Base-by-base conservation (phyloP, 768 basidiomycete species). In the Trametes maxima region DNA sequence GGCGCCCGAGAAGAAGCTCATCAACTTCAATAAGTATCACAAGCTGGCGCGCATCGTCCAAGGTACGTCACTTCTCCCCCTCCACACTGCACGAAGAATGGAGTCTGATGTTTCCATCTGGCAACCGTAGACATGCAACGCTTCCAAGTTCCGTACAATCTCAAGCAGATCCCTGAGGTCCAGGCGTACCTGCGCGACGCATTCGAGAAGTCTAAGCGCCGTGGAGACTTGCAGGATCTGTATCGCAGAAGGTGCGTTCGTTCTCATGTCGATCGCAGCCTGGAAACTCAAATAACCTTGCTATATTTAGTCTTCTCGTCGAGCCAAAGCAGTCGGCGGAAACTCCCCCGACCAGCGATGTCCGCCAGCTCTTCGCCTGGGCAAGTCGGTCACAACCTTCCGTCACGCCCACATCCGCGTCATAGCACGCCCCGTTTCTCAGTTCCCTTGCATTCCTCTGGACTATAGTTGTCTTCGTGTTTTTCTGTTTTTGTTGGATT, bases 1-100 rank as follows among this genome's bases (percentile, higher is more conserved):
- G 58, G 86, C 86, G 55, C 80, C 89, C 1, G 82, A 82, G 60
- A 88, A 92, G 75, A 90, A 87, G 67, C 76, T 99, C 40, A 81
- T 98, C 72, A 99, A 99, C 75, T 95, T 97, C 70, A 96, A 95
- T 75, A 96, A 97, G 74, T 98, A 97, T 68, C 90, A 91, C 70
- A 96, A 93, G 72, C 81, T 95, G 60, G 89, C 89, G 36, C 81
- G 87, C 69, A 94, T 96, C 66, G 83, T 94, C 45, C 87, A 91
- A 78, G 91, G 91, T 85, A 65, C 68, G 75, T 53, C 0, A n/a
- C n/a, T n/a, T n/a, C n/a, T n/a, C n/a, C n/a, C n/a, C n/a, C 33
- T 24, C 21, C 33, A 10, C 6, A 17, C 16, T n/a, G 11, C 25
- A 57, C 25, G 25, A 42, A 40, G 5, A 37, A 33, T 33, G 28